Evolutionary conservation across 1,284 basidiomycete genomes (phyloP), one percentile per base, ranked within the genome.

Genomic region (Butyriboletus appendiculatus): DNA sequence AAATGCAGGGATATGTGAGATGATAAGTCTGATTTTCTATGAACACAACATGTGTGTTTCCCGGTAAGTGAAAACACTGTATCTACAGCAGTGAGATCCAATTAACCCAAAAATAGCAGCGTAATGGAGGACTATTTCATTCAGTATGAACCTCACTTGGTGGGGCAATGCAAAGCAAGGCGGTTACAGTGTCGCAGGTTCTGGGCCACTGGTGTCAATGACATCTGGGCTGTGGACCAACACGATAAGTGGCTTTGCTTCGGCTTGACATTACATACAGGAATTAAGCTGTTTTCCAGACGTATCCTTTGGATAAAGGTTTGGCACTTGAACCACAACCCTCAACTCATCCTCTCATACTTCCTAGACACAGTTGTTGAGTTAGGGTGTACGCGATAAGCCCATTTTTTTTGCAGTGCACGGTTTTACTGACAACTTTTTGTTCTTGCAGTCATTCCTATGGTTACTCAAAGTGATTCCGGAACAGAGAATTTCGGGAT

Each of bases 391-490:
- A 24, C 4, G 6, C 4, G 15, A 39, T 37, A 20, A 22, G 12
- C 12, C 12, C 12, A 12, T 39, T 6, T 11, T 39, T 22, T 5
- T 5, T 24, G 12, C 11, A 22, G 38, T 1, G 1, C 6, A 14
- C n/a, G n/a, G 20, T 20, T 22, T 39, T 22, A 14, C 12, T 39
- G 38, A 22, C 20, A n/a, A n/a, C n/a, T n/a, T 10, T 22, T 8
- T 39, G 22, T 8, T 20, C 6, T 12, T 39, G 20, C 7, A 55
- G 50, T n/a, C 3, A 32, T 56, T 4, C 52, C 54, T 1, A n/a
- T 56, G 24, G 50, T 68, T 0, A 68, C 69, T 0, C 66, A 68
- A 43, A 68, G 69, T 52, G 63, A 70, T 45, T 60, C 61, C 0
- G 67, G 66, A 1, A 53, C 59, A 0, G 65, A 70, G 32, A 69